Evolutionary conservation across 768 basidiomycete genomes (phyloP), one percentile per base, ranked within the genome.

Genomic region (Crucibulum laeve): DNA sequence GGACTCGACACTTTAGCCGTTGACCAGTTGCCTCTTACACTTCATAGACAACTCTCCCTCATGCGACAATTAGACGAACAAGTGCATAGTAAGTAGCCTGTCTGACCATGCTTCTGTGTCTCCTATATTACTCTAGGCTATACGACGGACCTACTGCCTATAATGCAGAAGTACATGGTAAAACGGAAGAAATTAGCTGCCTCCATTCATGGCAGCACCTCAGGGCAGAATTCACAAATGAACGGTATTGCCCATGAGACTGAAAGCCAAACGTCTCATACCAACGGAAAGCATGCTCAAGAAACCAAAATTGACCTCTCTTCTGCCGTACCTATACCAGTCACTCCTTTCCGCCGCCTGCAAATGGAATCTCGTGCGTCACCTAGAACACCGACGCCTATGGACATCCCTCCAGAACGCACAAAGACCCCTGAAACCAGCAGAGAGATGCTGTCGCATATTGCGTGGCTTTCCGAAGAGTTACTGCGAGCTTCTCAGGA

Each of bases 21-120:
- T 40, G 86, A 89, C 46, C 86, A 90, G 57, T 62, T 92, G 5
- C 90, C 90, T 1, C 63, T 89, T 42, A 81, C 84, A 21, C 59
- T 91, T 17, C 81, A 84, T 46, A 71, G 90, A 34, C 82, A 84
- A 41, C 82, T 81, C 54, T 71, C 74, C 23, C 67, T 92, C 23
- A 74, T 90, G 61, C 68, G 71, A 5, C 88, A 92, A 58, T 65
- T 90, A 25, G 90, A 91, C 51, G 69, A 79, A 43, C 80, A 87
- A 57, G 69, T 74, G 25, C 63, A 72, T 32, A 65, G 87, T 86
- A 39, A 34, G 70, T 51, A 36, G n/a, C 34, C 26, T 43, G 8
- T 17, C 13, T 14, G 35, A 33, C 21, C 4, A 7, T 32, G 11
- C 15, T 43, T 30, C 33, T 17, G 11, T 4, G 38, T 22, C 33